Evolutionary conservation across 1,284 basidiomycete genomes (phyloP).

Genomic region (Taiwanofungus camphoratus): DNA sequence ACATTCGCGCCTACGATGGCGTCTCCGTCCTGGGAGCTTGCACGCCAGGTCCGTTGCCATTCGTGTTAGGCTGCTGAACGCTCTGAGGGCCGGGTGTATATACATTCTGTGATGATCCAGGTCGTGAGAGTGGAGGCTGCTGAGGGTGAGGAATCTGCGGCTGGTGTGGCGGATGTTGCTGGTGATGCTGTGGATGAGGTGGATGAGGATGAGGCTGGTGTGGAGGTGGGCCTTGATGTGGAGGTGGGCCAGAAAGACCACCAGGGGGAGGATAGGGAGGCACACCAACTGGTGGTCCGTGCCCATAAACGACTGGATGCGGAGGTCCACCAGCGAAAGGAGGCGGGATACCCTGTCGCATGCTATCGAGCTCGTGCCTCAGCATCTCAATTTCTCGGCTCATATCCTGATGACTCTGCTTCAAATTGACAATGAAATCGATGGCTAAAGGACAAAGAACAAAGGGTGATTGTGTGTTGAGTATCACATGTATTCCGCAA

Average conservation of each 20-base stretch:
- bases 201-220: slow-evolving; percentile 31
- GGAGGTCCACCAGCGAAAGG: slow-evolving; percentile 47
- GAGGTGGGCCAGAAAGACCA: slow-evolving; percentile 29
- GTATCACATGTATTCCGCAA: slow-evolving; percentile 2
- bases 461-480: neutral
- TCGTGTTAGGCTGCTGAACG: slow-evolving; percentile 29
- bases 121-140: slow-evolving; percentile 27
- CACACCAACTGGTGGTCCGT: slow-evolving; percentile 30
- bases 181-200: slow-evolving; percentile 26
- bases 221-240: slow-evolving; percentile 27
- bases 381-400: slow-evolving; percentile 72
- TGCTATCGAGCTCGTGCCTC: slow-evolving; percentile 65
- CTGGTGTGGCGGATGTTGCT: slow-evolving; percentile 26
- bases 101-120: slow-evolving; percentile 43
- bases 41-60: slow-evolving; percentile 20
- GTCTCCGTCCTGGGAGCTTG: slow-evolving; percentile 20
- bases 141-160: slow-evolving; percentile 31
- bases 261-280: slow-evolving; percentile 28
- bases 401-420: slow-evolving; percentile 72
- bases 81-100: slow-evolving; percentile 35
- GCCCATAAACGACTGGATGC: slow-evolving; percentile 49
- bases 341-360: slow-evolving; percentile 52
- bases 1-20: slow-evolving; percentile 21
- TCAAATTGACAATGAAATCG: slow-evolving; percentile 78
- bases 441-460: slow-evolving; percentile 51